Percentiles rank a stretch among this genome's conserved stretches.
Evolutionary conservation across 2,329 filamentous ascomycete species (phyloP).

Genomic region (Diaporthe caulivora): DNA sequence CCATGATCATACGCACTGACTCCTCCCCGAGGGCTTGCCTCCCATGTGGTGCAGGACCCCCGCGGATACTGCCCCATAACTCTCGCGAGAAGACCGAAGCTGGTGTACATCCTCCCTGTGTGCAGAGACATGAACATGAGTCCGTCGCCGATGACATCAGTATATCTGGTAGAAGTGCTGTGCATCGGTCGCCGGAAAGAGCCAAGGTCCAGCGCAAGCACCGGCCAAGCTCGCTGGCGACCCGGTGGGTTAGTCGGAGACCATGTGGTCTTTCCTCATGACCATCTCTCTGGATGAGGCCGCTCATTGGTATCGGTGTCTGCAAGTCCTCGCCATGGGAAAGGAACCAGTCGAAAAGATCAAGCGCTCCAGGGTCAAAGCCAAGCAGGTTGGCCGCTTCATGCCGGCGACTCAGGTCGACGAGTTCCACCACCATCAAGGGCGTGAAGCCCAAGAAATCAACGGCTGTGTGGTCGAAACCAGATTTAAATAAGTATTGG

Average conservation of each 20-base stretch:
- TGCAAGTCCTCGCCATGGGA: neutral
- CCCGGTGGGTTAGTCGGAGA: neutral
- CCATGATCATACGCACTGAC: neutral
- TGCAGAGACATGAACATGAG: neutral
- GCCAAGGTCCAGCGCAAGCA: too few species aligned
- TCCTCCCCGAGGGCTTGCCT: too few species aligned
- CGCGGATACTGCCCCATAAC: too few species aligned
- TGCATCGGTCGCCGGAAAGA: too few species aligned
- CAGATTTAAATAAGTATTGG: neutral
- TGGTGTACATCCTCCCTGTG: neutral
- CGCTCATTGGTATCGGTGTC: too few species aligned
- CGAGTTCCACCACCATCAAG: neutral
- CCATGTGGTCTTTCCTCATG: too few species aligned
- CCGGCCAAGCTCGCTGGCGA: slow-evolving; percentile 6
- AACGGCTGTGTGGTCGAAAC: neutral
- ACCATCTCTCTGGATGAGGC: too few species aligned
- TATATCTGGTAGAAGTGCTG: too few species aligned
- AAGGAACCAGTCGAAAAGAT: neutral
- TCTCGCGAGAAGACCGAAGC: neutral
- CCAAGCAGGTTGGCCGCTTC: too few species aligned
- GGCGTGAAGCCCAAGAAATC: neutral
- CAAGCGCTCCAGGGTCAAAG: too few species aligned
- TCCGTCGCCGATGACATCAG: neutral
- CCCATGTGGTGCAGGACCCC: too few species aligned
- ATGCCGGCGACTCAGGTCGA: neutral